phyloP scores from a whole-genome alignment of 2,329 filamentous ascomycete genomes.

The Phaeosphaeria sp. region DNA sequence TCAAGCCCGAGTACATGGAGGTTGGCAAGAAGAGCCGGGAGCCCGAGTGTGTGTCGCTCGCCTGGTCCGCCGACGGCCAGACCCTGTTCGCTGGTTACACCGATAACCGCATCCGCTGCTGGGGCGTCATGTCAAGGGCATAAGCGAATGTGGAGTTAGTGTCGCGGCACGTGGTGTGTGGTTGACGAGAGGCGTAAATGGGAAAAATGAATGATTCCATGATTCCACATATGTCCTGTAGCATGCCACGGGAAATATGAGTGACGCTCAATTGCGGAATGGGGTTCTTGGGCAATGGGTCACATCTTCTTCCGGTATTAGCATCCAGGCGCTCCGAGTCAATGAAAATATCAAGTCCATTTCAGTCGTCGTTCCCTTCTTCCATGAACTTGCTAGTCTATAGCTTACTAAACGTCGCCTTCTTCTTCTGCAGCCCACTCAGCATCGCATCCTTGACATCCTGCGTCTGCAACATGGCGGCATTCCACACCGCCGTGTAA shows the following conservation, averaged over 20 bases:
- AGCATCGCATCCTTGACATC: slow-evolving; percentile 79
- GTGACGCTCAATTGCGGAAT: slow-evolving; percentile 41
- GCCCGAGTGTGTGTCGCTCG: slow-evolving; percentile 96
- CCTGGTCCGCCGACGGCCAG: slow-evolving; percentile 98
- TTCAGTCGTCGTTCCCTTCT: background rate
- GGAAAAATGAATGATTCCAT: slow-evolving; percentile 39
- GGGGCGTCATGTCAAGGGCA: slow-evolving; percentile 52
- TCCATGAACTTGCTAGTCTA: slow-evolving; percentile 45
- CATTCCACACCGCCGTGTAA: slow-evolving; percentile 90
- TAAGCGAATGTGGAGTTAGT: slow-evolving; percentile 32
- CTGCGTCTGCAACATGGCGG: slow-evolving; percentile 77
- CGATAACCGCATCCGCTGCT: slow-evolving; percentile 77
- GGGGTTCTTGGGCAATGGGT: slow-evolving; percentile 42
- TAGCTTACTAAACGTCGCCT: slow-evolving; percentile 84
- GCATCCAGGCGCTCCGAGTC: slow-evolving; percentile 52
- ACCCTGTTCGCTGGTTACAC: slow-evolving; percentile 99
- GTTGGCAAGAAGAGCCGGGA: slow-evolving; percentile 99
- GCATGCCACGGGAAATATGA: slow-evolving; percentile 47
- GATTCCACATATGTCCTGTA: slow-evolving; percentile 48
- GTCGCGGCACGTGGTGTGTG: slow-evolving; percentile 15
- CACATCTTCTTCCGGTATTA: slow-evolving; percentile 46
- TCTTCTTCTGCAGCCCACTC: slow-evolving; percentile 79
- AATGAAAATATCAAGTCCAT: slow-evolving; percentile 53
- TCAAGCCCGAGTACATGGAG: slow-evolving; percentile 96
- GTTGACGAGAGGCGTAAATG: slow-evolving; percentile 36